These are phyloP conservation scores for Chaetoceros muelleri DNA, from an alignment of 108 stramenopile genomes.

Conservation along the genomic window DNA sequence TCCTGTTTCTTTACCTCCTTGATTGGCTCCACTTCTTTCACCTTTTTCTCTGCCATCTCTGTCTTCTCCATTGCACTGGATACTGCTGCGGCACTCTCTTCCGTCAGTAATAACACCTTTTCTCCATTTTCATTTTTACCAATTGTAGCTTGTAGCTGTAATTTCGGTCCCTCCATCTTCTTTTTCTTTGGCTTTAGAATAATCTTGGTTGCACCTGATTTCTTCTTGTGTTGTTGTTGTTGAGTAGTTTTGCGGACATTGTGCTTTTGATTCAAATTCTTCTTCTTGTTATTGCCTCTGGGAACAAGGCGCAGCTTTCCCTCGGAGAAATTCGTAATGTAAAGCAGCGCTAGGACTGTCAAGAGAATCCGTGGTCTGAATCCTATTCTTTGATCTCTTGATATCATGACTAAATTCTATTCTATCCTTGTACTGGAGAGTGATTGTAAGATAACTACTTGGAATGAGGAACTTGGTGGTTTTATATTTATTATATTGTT, in stretches of 20 bases:
- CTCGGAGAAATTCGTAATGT: no score
- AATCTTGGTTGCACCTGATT: no score
- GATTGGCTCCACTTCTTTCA: neutral
- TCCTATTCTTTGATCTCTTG: no score
- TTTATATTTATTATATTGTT: no score
- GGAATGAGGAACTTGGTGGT: no score
- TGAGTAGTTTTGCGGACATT: neutral
- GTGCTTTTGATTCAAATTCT: neutral
- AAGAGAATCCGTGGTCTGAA: no score
- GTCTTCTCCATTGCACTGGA: neutral
- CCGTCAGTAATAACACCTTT: neutral
- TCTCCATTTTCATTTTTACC: neutral
- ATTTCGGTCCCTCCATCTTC: neutral
- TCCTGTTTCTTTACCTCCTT: neutral
- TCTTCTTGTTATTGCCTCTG: neutral
- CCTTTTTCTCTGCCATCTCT: neutral
- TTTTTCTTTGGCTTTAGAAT: neutral
- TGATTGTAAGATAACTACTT: no score
- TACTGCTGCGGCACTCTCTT: neutral
- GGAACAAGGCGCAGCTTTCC: neutral
- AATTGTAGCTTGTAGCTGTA: neutral
- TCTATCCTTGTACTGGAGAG: no score
- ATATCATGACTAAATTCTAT: no score
- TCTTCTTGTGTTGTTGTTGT: no score
- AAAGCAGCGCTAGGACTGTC: no score